These are phyloP conservation scores for Tremella mesenterica DNA, from an alignment of 768 basidiomycete species.

Conservation along the genomic window DNA sequence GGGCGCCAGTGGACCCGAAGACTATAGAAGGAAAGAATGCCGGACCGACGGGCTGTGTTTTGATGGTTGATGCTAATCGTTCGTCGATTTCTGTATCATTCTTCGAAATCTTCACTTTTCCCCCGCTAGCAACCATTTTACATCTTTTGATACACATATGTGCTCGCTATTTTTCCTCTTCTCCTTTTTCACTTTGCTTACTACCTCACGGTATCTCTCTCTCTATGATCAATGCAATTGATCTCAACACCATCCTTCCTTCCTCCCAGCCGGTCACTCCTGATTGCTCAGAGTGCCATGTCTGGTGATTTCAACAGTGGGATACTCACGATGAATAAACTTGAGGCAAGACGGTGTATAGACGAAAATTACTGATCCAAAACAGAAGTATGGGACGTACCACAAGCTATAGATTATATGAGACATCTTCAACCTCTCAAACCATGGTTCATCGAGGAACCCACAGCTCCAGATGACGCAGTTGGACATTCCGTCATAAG, in stretches of 20 bases:
- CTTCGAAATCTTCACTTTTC: too few relatives aligned
- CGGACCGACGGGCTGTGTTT: slow-evolving; percentile 81
- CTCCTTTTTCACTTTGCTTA: not conserved
- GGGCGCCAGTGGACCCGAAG: slow-evolving; percentile 53
- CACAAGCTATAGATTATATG: slow-evolving; percentile 85
- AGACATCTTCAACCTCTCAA: slow-evolving; percentile 66
- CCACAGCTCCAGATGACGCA: slow-evolving; percentile 84
- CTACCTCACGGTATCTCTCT: not conserved
- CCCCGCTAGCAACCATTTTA: too few relatives aligned
- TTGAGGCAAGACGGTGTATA: too few relatives aligned
- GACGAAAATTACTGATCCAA: not conserved
- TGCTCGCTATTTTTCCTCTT: too few relatives aligned
- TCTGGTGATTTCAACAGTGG: too few relatives aligned
- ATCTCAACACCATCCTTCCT: too few relatives aligned
- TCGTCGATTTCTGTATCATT: slow-evolving; percentile 16
- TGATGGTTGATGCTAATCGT: slow-evolving; percentile 98
- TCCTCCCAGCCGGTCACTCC: too few relatives aligned
- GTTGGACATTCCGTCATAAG: slow-evolving; percentile 55
- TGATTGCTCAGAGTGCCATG: too few relatives aligned
- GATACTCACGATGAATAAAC: too few relatives aligned
- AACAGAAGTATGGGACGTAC: slow-evolving; percentile 56
- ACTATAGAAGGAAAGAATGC: slow-evolving; percentile 81
- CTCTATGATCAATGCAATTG: not conserved
- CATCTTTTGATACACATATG: too few relatives aligned
- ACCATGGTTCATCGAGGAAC: slow-evolving; percentile 96